Conservation (phyloP, 176 grass and related monocot species). For the Lolium rigidum region DNA sequence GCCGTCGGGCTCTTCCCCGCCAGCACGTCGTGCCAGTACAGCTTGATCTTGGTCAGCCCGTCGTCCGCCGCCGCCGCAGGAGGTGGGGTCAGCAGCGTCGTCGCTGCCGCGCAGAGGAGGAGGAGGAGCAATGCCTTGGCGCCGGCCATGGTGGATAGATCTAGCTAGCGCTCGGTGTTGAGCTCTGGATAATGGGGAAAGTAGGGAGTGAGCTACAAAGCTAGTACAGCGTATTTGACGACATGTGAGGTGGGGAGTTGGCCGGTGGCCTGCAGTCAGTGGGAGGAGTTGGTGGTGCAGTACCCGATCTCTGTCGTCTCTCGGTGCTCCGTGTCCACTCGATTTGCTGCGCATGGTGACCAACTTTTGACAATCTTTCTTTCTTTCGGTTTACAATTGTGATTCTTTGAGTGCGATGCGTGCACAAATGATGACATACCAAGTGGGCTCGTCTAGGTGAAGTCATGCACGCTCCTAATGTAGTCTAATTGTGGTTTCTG, state of each 20-base stretch:
- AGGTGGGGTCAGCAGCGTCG: too few species aligned
- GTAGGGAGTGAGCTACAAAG: too few species aligned
- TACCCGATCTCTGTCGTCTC: too few species aligned
- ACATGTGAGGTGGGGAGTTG: too few species aligned
- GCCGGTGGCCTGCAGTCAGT: too few species aligned
- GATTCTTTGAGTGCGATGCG: not conserved
- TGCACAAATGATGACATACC: not conserved
- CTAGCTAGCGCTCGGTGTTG: not conserved
- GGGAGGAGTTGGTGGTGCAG: too few species aligned
- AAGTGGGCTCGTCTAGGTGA: too few species aligned
- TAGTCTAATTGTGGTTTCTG: too few species aligned
- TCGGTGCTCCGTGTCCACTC: too few species aligned
- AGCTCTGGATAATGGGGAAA: too few species aligned
- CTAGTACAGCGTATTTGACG: too few species aligned
- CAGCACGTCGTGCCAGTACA: conserved; percentile 72
- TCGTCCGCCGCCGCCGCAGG: conserved; percentile 23
- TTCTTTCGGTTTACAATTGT: not conserved
- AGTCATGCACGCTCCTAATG: too few species aligned
- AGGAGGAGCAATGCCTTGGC: conserved; percentile 13
- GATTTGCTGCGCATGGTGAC: not conserved
- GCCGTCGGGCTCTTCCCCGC: conserved; percentile 52
- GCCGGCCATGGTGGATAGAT: conserved; percentile 24
- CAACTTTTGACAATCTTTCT: not conserved
- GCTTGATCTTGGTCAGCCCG: conserved; percentile 48
- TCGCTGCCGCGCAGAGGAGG: not conserved